Percentiles rank a stretch among this genome's conserved stretches.
Conservation (phyloP, 1,284 basidiomycete species). For the Trichosporon inkin region DNA sequence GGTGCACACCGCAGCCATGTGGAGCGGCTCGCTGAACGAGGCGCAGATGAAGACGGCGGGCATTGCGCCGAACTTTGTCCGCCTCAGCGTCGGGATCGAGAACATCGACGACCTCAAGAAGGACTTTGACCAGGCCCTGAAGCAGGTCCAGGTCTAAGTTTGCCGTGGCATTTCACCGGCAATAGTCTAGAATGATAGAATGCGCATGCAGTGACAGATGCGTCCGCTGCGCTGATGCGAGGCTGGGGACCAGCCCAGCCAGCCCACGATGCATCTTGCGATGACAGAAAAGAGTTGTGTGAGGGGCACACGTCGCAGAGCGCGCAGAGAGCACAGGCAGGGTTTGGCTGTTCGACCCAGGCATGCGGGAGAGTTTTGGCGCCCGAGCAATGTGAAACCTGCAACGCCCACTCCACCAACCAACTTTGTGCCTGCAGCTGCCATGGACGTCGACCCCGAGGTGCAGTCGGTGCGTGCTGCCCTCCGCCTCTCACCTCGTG, state of each 20-base stretch:
- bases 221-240: too few relatives aligned
- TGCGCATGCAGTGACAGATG: too few relatives aligned
- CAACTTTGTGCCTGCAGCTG: neutral
- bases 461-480: conserved; percentile 2
- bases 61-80: conserved; percentile 19
- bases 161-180: too few relatives aligned
- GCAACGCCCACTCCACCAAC: neutral
- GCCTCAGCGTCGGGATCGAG: conserved; percentile 13
- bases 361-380: too few relatives aligned
- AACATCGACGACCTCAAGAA: conserved; percentile 18
- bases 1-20: conserved; percentile 20
- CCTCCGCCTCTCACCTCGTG: neutral
- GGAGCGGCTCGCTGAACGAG: conserved; percentile 17
- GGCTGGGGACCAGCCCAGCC: too few relatives aligned
- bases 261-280: too few relatives aligned
- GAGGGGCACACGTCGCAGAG: too few relatives aligned
- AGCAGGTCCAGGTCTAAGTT: neutral
- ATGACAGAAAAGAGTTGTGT: too few relatives aligned
- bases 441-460: conserved; percentile 9
- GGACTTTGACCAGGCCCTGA: conserved; percentile 17
- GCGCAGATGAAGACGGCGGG: conserved; percentile 16
- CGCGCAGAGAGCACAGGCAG: too few relatives aligned
- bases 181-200: too few relatives aligned
- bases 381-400: neutral
- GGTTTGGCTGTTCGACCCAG: too few relatives aligned